Evolutionary conservation across 768 basidiomycete genomes (phyloP).

Genomic region (Trametes cingulata): DNA sequence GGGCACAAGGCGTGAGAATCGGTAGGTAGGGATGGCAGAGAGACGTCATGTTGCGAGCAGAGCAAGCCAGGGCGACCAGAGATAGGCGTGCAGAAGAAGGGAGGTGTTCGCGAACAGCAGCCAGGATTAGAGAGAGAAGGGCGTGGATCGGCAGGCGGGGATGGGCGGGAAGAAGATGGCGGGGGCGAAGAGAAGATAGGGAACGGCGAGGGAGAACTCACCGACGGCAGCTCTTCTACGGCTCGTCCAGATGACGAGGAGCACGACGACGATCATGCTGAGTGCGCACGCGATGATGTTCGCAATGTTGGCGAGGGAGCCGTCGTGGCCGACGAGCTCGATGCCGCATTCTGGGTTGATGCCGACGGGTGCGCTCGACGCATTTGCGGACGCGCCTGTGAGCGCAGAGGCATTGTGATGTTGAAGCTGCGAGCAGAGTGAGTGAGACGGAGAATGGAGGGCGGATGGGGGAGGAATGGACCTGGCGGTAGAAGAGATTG

Average conservation of each 20-base stretch:
- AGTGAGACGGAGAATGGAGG: conserved; percentile 6
- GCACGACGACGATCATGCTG: conserved; percentile 59
- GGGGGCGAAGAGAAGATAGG: not conserved
- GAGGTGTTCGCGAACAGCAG: no score
- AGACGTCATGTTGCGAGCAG: not conserved
- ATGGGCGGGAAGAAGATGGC: not conserved
- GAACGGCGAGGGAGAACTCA: conserved; percentile 34
- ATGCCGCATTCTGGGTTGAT: conserved; percentile 83
- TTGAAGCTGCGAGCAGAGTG: conserved; percentile 32
- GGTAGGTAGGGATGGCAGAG: no score
- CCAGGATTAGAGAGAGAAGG: not conserved
- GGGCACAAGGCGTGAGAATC: not conserved
- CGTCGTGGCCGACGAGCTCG: conserved; percentile 53
- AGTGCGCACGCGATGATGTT: conserved; percentile 83
- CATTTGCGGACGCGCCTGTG: conserved; percentile 44
- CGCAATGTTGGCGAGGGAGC: conserved; percentile 79
- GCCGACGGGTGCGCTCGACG: conserved; percentile 71
- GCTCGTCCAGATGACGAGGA: conserved; percentile 57
- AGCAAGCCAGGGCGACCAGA: not conserved
- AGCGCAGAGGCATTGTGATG: conserved; percentile 35
- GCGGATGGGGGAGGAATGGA: conserved; percentile 40
- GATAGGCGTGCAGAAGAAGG: no score
- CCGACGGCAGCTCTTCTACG: conserved; percentile 89
- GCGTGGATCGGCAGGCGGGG: not conserved
- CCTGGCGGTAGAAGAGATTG: conserved; percentile 92